Evolutionary conservation across 441 rosid species (phyloP), one percentile per base, ranked within the genome.

Genomic region (Erodium texanum): DNA sequence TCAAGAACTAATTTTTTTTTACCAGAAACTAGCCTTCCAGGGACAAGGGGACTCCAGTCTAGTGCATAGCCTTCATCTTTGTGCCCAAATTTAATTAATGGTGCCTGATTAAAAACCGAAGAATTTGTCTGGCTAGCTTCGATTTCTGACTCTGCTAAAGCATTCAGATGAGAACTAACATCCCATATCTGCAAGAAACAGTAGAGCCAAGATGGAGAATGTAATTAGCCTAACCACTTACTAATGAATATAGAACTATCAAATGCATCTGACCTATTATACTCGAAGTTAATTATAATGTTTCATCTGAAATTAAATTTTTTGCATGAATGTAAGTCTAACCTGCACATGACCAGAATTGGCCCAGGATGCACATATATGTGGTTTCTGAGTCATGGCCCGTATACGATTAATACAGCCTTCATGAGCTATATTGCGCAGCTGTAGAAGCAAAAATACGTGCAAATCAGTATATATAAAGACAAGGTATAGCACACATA

Each of bases 291-390:
- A 56, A 12, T 56, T 18, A 50, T 1, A 2, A 24, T 0, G 62
- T 56, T 19, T 22, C 9, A 10, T 56, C 62, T 56, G 18, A 9
- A 56, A 8, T 18, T 18, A 19, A 20, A 19, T 7, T n/a, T 2
- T 19, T 18, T 56, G 18, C 22, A 50, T 59, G 71, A 45, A 70
- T 18, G 32, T 0, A 67, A 65, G 41, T 72, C 78, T 72, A 54
- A 94, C 98, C 88, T 89, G 98, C 70, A 94, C 96, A 73, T 86
- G 90, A 71, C 98, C 88, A 23, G 94, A 81, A 76, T 92, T 98
- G 32, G 87, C 90, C 97, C 98, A 94, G 69, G 99, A 87, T 68
- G 93, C 98, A 71, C 96, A 89, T 54, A 94, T 86, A 70, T 92
- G 94, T 61, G 99, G 86, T 70, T 78, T 88, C 76, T 94, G 97